Percentiles rank a stretch among this genome's conserved stretches.
phyloP scores from a whole-genome alignment of 2,329 filamentous ascomycete species.

The Lachnellula hyalina region DNA sequence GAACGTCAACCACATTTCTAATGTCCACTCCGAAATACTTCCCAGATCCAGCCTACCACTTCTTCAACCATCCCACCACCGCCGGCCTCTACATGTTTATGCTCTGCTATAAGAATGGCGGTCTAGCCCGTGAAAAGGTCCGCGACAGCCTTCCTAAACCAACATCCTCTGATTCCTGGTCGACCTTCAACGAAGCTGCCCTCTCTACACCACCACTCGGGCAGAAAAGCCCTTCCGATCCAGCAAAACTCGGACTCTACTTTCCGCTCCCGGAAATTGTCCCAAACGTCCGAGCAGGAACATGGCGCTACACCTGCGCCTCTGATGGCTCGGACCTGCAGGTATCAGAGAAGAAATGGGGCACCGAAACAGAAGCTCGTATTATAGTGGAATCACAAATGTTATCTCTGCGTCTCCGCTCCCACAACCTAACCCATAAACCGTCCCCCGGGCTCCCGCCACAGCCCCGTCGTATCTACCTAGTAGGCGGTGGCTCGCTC shows the following conservation, averaged over 20 bases:
- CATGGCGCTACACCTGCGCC: slow-evolving; percentile 71
- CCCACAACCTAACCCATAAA: slow-evolving; percentile 64
- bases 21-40: slow-evolving; percentile 94
- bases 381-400: slow-evolving; percentile 93
- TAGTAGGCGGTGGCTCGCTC: slow-evolving; percentile 85
- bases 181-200: slow-evolving; percentile 70
- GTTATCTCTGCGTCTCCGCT: slow-evolving; percentile 82
- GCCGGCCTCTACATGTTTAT: slow-evolving; percentile 97
- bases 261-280: slow-evolving; percentile 95
- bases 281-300: slow-evolving; percentile 79
- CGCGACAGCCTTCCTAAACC: slow-evolving; percentile 68
- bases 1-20: slow-evolving; percentile 93
- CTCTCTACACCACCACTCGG: slow-evolving; percentile 65
- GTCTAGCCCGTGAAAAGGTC: slow-evolving; percentile 83
- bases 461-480: slow-evolving; percentile 84
- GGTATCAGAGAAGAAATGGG: slow-evolving; percentile 40
- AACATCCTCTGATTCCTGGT: slow-evolving; percentile 59
- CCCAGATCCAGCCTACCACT: slow-evolving; percentile 87
- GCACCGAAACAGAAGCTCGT: slow-evolving; percentile 70
- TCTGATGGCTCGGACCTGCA: slow-evolving; percentile 49
- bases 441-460: slow-evolving; percentile 57
- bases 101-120: slow-evolving; percentile 99
- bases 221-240: slow-evolving; percentile 46
- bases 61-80: slow-evolving; percentile 96
- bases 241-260: slow-evolving; percentile 86